Base-by-base conservation (phyloP, 1,139 yeast genomes). In the Spencermartinsiella ligniputridi region DNA sequence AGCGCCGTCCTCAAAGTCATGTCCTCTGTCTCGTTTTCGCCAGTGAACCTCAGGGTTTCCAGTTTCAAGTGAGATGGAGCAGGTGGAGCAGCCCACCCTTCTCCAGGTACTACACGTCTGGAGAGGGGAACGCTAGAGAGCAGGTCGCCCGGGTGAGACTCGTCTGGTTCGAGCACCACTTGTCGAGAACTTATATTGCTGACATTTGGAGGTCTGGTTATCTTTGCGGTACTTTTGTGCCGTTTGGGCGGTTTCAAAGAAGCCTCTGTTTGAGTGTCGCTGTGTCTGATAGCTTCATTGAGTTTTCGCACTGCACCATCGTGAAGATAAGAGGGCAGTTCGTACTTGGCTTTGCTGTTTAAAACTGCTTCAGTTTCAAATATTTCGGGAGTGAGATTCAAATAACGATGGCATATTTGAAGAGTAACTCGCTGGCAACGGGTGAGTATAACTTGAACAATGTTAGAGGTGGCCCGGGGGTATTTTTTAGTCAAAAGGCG, bases 391-490 rank as follows among this genome's bases (percentile, higher is more conserved):
- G 97, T 88, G 27, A 92, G 67, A 0, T 96, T 96, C 42, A 92
- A 70, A 61, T 92, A 92, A 54, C 79, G 76, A 60, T 90, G 94
- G 11, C 94, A 86, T 0, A 97, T 86, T 59, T 84, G 92, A 66
- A 90, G 81, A 0, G 97, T 90, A 4, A 92, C 97, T 55, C 95
- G 77, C 61, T 88, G 88, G 46, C 92, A 72, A 51, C 96, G 76
- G 1, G 95, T 83, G 50, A 90, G 70, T 15, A 92, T 88, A 78
- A 92, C 89, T 52, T 95, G 96, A 6, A 92, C 94, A 38, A 92
- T 90, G 62, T 90, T 96, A 0, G 97, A 86, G 0, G 96, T 83
- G 0, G 96, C 87, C 52, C 85, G 79, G 5, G 98, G 97, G 59
- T 82, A 87, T 55, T 82, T 86, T 32, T 70, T 61, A 12, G 87